phyloP scores from a whole-genome alignment of 257 asterid species.

The Galeopsis tetrahit region DNA sequence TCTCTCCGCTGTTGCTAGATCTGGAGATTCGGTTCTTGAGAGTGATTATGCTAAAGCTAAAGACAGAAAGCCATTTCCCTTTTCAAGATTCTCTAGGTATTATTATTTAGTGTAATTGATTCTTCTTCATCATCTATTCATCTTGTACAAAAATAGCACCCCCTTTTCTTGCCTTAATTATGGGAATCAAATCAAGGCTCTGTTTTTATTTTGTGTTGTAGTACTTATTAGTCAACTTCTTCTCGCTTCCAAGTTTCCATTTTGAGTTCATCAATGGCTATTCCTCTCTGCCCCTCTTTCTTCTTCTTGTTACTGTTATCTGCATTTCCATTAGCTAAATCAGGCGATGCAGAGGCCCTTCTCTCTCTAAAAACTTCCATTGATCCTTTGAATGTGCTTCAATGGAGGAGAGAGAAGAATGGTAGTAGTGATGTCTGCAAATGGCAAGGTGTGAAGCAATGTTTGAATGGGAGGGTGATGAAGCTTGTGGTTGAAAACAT shows the following conservation, averaged over 20 bases:
- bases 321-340: slow-evolving; percentile 43
- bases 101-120: not conserved
- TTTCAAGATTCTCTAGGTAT: slow-evolving; percentile 36
- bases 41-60: slow-evolving; percentile 20
- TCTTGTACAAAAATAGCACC: not conserved
- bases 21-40: slow-evolving; percentile 44
- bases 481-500: slow-evolving; percentile 78
- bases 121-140: slow-evolving; percentile 18
- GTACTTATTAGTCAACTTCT: not conserved
- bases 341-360: slow-evolving; percentile 80
- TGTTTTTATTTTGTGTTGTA: slow-evolving; percentile 14
- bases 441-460: slow-evolving; percentile 83
- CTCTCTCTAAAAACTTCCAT: slow-evolving; percentile 56
- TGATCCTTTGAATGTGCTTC: slow-evolving; percentile 65
- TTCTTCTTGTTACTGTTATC: slow-evolving; percentile 35
- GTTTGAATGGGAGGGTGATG: slow-evolving; percentile 72
- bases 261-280: slow-evolving; percentile 37
- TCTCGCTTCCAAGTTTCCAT: slow-evolving; percentile 19
- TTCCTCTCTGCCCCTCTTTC: slow-evolving; percentile 22
- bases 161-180: slow-evolving; percentile 4
- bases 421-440: slow-evolving; percentile 48
- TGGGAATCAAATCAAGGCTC: slow-evolving; percentile 36
- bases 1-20: slow-evolving; percentile 41
- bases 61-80: slow-evolving; percentile 38
- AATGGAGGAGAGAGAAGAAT: slow-evolving; percentile 51